These are phyloP conservation scores for Scutellaria baicalensis DNA, from an alignment of 257 asterid species.

Conservation along the genomic window DNA sequence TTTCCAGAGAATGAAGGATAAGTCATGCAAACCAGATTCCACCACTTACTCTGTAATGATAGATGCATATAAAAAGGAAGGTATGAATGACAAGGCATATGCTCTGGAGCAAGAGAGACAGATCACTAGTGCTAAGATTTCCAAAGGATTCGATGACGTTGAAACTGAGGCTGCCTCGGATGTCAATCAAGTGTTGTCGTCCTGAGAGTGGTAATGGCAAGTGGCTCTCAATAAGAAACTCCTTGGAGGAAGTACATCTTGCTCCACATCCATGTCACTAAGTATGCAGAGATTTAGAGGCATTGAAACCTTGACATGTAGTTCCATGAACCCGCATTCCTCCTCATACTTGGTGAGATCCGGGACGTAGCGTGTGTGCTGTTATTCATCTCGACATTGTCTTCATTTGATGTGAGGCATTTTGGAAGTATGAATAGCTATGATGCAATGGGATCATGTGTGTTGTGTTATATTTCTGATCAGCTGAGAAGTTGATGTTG, in stretches of 20 bases:
- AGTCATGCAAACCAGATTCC: conserved; percentile 59
- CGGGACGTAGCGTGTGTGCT: not conserved
- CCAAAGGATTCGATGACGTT: conserved; percentile 11
- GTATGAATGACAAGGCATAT: conserved; percentile 74
- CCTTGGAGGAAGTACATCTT: not conserved
- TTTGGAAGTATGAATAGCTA: no score
- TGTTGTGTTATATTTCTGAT: not conserved
- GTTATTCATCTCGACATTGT: not conserved
- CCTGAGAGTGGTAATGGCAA: not conserved
- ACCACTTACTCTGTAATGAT: conserved; percentile 67
- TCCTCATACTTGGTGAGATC: not conserved
- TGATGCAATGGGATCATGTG: not conserved
- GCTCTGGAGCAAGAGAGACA: conserved; percentile 65
- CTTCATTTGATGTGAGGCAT: not conserved
- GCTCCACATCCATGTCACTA: not conserved
- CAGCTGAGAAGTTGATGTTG: not conserved
- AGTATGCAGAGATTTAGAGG: not conserved
- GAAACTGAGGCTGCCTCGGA: conserved; percentile 18
- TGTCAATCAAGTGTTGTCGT: not conserved
- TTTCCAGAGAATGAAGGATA: conserved; percentile 76
- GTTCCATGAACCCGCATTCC: not conserved
- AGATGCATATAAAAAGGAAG: conserved; percentile 71
- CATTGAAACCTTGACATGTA: not conserved
- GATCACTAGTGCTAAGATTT: conserved; percentile 13
- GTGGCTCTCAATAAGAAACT: not conserved